A percentile compares a stretch with the other conserved stretches of the same genome.
phyloP scores from a whole-genome alignment of 2,329 filamentous ascomycete species.

The Colletotrichum lentis region DNA sequence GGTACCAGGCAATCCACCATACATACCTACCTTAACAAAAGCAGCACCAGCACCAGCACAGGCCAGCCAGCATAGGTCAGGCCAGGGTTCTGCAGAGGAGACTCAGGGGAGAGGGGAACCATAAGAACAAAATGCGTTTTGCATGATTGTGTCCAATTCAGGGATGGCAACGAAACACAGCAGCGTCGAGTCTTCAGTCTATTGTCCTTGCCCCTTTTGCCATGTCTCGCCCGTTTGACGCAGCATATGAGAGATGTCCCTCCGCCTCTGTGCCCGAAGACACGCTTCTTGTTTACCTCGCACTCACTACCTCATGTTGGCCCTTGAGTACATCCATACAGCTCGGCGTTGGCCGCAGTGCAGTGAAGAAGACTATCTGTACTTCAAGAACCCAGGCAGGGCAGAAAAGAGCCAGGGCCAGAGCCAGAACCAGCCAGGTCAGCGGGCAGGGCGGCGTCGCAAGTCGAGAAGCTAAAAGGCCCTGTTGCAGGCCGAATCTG shows the following conservation, averaged over 20 bases:
- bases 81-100: background rate
- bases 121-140: background rate
- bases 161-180: background rate
- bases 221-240: background rate
- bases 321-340: background rate
- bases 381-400: background rate
- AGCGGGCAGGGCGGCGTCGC: constrained; percentile 17
- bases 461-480: constrained; percentile 6
- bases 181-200: background rate
- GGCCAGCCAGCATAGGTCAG: too few species aligned
- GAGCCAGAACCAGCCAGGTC: background rate
- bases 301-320: background rate
- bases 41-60: constrained; percentile 7
- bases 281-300: background rate
- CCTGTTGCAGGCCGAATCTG: constrained; percentile 29
- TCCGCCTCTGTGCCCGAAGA: background rate
- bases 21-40: background rate
- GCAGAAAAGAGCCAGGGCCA: background rate
- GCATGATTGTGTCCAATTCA: background rate
- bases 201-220: background rate
- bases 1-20: background rate
- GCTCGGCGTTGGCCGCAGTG: background rate
- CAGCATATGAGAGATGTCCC: background rate
- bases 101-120: background rate
- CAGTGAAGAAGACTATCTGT: background rate